Evolutionary conservation across 2,329 filamentous ascomycete genomes (phyloP).

Genomic region (Cercospora canescens): DNA sequence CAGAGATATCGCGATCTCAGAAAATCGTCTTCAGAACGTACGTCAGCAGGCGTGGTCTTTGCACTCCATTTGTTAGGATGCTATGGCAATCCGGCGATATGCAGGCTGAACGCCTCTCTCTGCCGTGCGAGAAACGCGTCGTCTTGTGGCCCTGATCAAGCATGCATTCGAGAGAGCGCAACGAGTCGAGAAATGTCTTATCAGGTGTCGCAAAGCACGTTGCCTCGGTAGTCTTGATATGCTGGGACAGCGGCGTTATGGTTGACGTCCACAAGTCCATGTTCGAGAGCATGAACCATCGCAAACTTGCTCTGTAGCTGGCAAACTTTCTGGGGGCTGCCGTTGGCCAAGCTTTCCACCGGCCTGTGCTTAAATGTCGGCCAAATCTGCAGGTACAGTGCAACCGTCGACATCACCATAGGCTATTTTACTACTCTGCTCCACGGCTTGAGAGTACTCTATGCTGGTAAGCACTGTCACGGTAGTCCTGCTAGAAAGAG

Average conservation of each 20-base stretch:
- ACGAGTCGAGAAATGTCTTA: not conserved
- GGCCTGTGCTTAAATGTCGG: not conserved
- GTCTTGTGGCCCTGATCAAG: not conserved
- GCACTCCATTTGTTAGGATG: not conserved
- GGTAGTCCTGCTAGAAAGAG: too few species aligned
- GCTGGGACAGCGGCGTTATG: not conserved
- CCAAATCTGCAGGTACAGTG: not conserved
- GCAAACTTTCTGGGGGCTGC: not conserved
- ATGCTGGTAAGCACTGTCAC: too few species aligned
- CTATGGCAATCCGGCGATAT: not conserved
- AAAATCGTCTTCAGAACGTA: not conserved
- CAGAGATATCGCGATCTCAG: too few species aligned
- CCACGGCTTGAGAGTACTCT: too few species aligned
- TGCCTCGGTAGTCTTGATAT: not conserved
- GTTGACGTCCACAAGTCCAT: not conserved
- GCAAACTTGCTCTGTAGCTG: not conserved
- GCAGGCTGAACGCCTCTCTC: not conserved
- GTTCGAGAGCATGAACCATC: not conserved
- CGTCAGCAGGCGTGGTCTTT: not conserved
- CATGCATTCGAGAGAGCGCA: not conserved
- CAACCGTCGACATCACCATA: too few species aligned
- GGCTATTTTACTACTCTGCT: too few species aligned
- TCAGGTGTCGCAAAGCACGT: too few species aligned
- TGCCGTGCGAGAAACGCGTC: not conserved
- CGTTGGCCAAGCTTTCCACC: not conserved